Evolutionary conservation across 2,329 filamentous ascomycete genomes (phyloP), one percentile per base, ranked within the genome.

Genomic region (Fusarium torulosum): DNA sequence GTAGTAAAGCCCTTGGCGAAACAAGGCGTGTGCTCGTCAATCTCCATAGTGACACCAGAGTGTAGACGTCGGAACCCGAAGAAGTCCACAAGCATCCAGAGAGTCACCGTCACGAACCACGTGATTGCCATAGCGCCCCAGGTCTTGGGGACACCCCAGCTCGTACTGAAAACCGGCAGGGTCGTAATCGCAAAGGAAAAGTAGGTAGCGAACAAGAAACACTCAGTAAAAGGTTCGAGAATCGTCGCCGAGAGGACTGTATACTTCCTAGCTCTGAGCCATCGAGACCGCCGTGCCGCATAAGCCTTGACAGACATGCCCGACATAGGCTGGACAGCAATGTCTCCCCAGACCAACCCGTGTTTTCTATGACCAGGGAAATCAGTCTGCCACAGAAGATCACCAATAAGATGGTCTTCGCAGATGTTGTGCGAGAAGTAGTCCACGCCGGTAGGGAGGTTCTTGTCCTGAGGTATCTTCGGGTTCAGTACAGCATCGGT

Each of bases 341-440:
- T 82, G 75, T 98, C 94, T 6, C 94, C 93, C 75, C 90, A 91
- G 2, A 94, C 88, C 58, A 98, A 84, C 7, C 88, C 91, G 76
- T 99, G 96, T 73, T 96, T 96, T 40, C 86, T 85, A 80, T 87
- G 91, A 3, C 86, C 85, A 0, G 86, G 85, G 7, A 91, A 79
- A 3, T 80, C 75, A n/a, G 87, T 85, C 55, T 89, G 89, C 94
- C 94, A 99, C 6, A 99, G 85, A 1, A 96, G 81, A 70, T 99
- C 96, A 14, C 95, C 95, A 54, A 99, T 97, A 23, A 97, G 83
- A 74, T 99, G 96, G 75, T 99, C 96, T 77, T 99, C 96, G 81
- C 96, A 99, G 75, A 99, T 98, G 75, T 97, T 97, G 68, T 93
- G 86, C 4, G 93, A 97, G 80, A 99, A 99, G 79, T 90, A 94